A percentile compares a stretch with the other conserved stretches of the same genome.
Conservation (phyloP, 768 basidiomycete genomes). For the Crassisporium funariophilum region DNA sequence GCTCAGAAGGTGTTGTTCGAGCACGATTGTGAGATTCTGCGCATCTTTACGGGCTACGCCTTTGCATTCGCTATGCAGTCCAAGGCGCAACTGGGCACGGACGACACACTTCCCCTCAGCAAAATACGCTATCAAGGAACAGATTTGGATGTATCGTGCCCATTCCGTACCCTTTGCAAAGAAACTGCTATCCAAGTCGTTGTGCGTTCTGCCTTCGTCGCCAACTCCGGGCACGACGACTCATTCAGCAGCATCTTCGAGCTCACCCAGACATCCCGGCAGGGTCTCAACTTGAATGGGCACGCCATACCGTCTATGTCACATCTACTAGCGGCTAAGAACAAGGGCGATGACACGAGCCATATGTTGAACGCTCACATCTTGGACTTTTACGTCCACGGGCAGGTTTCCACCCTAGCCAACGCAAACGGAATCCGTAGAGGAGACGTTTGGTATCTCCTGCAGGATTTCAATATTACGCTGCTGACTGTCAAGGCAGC, state of each 20-base stretch:
- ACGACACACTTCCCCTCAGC: slow-evolving; percentile 54
- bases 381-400: slow-evolving; percentile 70
- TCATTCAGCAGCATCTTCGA: slow-evolving; percentile 52
- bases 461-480: slow-evolving; percentile 59
- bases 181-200: slow-evolving; percentile 37
- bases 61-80: slow-evolving; percentile 47
- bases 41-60: slow-evolving; percentile 59
- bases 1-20: slow-evolving; percentile 43
- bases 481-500: slow-evolving; percentile 50
- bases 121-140: slow-evolving; percentile 21
- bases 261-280: slow-evolving; percentile 50
- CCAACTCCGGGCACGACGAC: slow-evolving; percentile 69
- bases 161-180: slow-evolving; percentile 39
- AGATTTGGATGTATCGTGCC: slow-evolving; percentile 9
- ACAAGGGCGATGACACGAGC: slow-evolving; percentile 10
- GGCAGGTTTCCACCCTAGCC: slow-evolving; percentile 50
- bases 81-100: slow-evolving; percentile 38
- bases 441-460: slow-evolving; percentile 65
- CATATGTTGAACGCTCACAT: slow-evolving; percentile 62
- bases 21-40: slow-evolving; percentile 52
- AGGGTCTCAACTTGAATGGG: slow-evolving; percentile 56
- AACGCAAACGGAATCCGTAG: slow-evolving; percentile 58
- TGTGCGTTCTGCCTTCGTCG: slow-evolving; percentile 64
- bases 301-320: slow-evolving; percentile 61
- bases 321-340: slow-evolving; percentile 25